Evolutionary conservation across 2,329 filamentous ascomycete genomes (phyloP), one percentile per base, ranked within the genome.

Genomic region (Colletotrichum sojae): DNA sequence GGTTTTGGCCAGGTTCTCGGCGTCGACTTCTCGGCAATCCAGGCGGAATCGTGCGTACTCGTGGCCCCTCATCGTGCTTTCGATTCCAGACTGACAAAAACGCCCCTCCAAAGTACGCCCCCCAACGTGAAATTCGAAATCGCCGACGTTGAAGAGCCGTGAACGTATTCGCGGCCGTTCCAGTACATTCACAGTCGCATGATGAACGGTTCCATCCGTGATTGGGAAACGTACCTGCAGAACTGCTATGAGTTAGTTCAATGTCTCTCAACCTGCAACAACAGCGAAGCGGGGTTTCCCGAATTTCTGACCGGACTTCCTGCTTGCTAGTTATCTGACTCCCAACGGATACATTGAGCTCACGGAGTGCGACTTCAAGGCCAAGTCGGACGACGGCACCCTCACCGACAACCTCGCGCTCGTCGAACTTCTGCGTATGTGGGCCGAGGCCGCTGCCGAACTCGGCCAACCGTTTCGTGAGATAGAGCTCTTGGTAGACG

Each of bases 61-160:
- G 22, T 27, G 5, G 18, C 9, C 15, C 12, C 22, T 31, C n/a
- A 1, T 10, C 16, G 9, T 43, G 8, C 27, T 31, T 31, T 6
- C 27, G 27, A 5, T 31, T 31, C 9, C 27, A 46, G 15, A 16
- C 55, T 59, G 16, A 25, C n/a, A 18, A 43, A n/a, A 39, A 18
- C 71, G 45, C 25, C 39, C 22, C 15, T 22, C 54, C 5, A 16
- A 18, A 74, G 46, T 40, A 80, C 82, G 5, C 83, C 83, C 1
- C 78, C 81, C 0, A 86, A 86, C 66, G 77, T 83, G 45, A 74
- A 74, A 16, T 86, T 86, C 71, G 78, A 81, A 53, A 73, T 81
- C 60, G 79, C 81, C 61, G 79, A 81, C 66, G 69, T 75, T 6
- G 77, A 78, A 43, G 71, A 75, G 57, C 68, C 72, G 49, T 82